Evolutionary conservation across 148 eudicot species (phyloP).

Genomic region (Bassia scoparia): DNA sequence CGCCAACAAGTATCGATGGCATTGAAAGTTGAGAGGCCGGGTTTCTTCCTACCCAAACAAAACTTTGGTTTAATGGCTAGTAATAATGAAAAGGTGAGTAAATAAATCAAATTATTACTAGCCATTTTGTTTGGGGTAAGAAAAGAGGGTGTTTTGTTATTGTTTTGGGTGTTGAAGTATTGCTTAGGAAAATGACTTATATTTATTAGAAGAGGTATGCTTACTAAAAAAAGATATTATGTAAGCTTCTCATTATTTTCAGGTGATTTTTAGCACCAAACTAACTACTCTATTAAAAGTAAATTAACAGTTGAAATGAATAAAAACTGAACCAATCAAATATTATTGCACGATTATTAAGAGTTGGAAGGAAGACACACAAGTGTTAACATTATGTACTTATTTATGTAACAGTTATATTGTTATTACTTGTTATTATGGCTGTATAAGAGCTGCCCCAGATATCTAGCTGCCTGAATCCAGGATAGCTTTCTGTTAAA

Average conservation of each 20-base stretch:
- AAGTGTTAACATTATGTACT: background rate
- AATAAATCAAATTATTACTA: constrained; percentile 5
- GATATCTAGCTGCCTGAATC: too few relatives aligned
- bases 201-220: background rate
- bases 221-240: background rate
- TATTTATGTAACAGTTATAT: background rate
- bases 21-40: constrained; percentile 31
- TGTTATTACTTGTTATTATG: background rate
- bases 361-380: background rate
- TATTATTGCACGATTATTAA: constrained; percentile 5
- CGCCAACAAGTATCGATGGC: constrained; percentile 78
- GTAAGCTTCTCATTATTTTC: constrained; percentile 1
- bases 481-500: too few relatives aligned
- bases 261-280: constrained; percentile 10
- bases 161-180: constrained; percentile 4
- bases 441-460: background rate
- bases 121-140: constrained; percentile 17
- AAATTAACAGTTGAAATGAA: constrained; percentile 3
- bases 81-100: constrained; percentile 9
- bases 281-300: constrained; percentile 20
- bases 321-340: background rate
- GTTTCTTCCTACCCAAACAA: constrained; percentile 19
- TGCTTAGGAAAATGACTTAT: background rate
- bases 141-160: background rate
- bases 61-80: constrained; percentile 13